Percentiles rank a stretch among this genome's conserved stretches.
Evolutionary conservation across 345 rosid genomes (phyloP).

Genomic region (Eucalyptus dawsonii): DNA sequence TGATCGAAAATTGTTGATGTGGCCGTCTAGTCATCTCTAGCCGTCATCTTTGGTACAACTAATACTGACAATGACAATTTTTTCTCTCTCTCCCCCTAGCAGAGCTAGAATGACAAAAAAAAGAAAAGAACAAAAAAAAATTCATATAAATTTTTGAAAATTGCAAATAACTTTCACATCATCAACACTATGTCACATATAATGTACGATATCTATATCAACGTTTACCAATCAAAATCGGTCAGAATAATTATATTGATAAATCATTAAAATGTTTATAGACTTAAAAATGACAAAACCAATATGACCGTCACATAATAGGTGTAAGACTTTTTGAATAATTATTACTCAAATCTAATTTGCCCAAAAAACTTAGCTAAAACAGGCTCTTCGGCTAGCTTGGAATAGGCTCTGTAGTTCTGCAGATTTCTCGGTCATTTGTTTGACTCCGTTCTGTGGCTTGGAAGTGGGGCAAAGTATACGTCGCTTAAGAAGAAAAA

Average conservation of each 20-base stretch:
- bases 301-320: too few relatives aligned
- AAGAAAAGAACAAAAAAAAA: too few relatives aligned
- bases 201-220: fast-evolving
- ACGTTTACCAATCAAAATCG: fast-evolving
- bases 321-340: fast-evolving
- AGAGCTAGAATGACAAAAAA: background rate
- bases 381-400: too few relatives aligned
- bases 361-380: too few relatives aligned
- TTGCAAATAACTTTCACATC: too few relatives aligned
- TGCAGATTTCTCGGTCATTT: too few relatives aligned
- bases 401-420: too few relatives aligned
- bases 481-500: background rate
- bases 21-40: background rate
- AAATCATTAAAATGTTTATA: fast-evolving
- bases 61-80: fast-evolving
- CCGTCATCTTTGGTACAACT: fast-evolving
- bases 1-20: fast-evolving
- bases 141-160: too few relatives aligned
- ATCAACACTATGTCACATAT: fast-evolving
- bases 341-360: too few relatives aligned
- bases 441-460: background rate
- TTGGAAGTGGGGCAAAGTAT: background rate
- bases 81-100: too few relatives aligned
- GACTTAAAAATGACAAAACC: too few relatives aligned
- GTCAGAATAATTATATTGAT: fast-evolving